Evolutionary conservation across 2,329 filamentous ascomycete species (phyloP).

Genomic region (Nigrospora sphaerica): DNA sequence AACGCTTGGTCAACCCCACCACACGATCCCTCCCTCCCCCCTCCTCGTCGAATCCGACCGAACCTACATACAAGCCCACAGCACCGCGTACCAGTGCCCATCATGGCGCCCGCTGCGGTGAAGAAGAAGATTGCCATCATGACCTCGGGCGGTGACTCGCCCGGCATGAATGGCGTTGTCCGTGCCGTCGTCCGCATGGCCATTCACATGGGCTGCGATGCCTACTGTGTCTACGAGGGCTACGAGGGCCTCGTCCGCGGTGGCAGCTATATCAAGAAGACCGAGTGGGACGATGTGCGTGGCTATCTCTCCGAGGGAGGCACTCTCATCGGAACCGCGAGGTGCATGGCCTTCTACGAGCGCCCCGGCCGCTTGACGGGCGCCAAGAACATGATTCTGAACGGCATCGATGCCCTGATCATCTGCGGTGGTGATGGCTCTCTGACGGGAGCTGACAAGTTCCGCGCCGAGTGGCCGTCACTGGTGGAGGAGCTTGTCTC

Average conservation of each 20-base stretch:
- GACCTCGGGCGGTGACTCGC: conserved; percentile 91
- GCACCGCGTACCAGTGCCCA: too few species aligned
- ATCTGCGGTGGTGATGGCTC: conserved; percentile 97
- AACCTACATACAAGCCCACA: too few species aligned
- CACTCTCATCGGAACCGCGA: conserved; percentile 90
- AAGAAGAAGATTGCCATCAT: conserved; percentile 77
- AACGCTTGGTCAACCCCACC: too few species aligned
- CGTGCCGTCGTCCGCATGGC: conserved; percentile 87
- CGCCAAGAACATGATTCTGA: conserved; percentile 88
- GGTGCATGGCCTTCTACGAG: conserved; percentile 89
- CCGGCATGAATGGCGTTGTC: conserved; percentile 90
- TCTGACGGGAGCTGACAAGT: conserved; percentile 89
- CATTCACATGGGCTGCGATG: conserved; percentile 74
- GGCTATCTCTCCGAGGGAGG: conserved; percentile 92
- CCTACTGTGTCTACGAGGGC: conserved; percentile 82
- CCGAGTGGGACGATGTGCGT: conserved; percentile 89
- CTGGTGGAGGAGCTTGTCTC: conserved; percentile 78
- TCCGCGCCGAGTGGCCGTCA: conserved; percentile 86
- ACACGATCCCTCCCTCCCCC: too few species aligned
- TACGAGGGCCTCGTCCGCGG: conserved; percentile 93
- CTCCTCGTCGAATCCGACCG: too few species aligned
- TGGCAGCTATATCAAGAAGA: conserved; percentile 78
- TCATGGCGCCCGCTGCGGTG: too few species aligned
- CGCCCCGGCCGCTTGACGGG: conserved; percentile 74
- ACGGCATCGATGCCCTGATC: conserved; percentile 91